Base-by-base conservation (phyloP, 441 rosid species). In the Gossypium schwendimanii region DNA sequence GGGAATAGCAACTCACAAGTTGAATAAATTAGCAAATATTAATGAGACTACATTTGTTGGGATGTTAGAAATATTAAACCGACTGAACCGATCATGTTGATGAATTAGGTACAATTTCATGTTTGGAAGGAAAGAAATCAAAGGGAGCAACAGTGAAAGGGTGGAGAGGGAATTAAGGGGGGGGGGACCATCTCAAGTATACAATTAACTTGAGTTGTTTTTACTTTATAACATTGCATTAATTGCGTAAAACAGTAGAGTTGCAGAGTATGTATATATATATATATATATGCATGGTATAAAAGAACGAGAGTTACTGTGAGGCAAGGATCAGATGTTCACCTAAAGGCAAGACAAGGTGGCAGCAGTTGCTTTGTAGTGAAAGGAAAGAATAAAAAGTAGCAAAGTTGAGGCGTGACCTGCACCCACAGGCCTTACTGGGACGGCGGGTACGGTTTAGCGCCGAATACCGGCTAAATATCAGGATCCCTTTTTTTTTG, bases 391-490 rank as follows among this genome's bases (percentile, higher is more conserved):
- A 47, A 45, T 4, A 47, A 47, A 9, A 21, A 23, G 10, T 6
- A 52, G 31, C 31, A 57, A 21, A 23, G 61, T 57, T 31, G 21
- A 77, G 82, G 86, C 86, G 84, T 81, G 86, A 79, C 71, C 77
- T 77, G 80, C 68, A 50, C 8, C 49, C 17, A 23, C 69, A 60
- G 71, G 71, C 50, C 61, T 54, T 21, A 9, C 69, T 41, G 69
- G 69, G 84, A 76, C 82, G 82, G 86, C 79, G 79, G 69, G 78
- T 80, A 74, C 76, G 69, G 79, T 24, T 63, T 41, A 18, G 74
- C 79, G 79, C 78, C 79, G 79, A 76, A 72, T 65, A 53, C 80
- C 78, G 75, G 83, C 82, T 68, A 72, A 44, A 71, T 31, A 68
- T 76, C 75, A 74, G 83, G 73, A 67, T 63, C 50, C 63, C 12